These are phyloP conservation scores for Trametes sp. DNA, from an alignment of 1,284 basidiomycete genomes.

Conservation along the genomic window DNA sequence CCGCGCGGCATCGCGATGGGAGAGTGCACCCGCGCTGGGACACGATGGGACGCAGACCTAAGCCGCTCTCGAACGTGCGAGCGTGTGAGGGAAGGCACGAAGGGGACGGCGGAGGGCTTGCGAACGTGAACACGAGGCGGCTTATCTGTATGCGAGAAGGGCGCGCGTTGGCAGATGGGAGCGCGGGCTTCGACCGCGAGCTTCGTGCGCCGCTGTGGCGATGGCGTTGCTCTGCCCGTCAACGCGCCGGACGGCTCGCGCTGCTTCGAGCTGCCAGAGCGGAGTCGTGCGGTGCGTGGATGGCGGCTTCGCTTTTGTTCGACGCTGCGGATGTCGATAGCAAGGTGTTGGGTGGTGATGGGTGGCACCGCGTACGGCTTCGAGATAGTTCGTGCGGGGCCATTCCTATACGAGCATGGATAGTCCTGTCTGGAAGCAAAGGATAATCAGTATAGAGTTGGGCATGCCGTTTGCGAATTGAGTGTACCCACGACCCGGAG, in stretches of 20 bases:
- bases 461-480: background rate
- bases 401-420: background rate
- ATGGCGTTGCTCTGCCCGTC: conserved; percentile 16
- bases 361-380: background rate
- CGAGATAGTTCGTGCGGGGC: conserved; percentile 1
- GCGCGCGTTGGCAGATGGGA: conserved; percentile 4
- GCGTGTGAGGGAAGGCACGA: conserved; percentile 12
- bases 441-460: conserved; percentile 2
- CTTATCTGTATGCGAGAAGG: conserved; percentile 29
- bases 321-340: background rate
- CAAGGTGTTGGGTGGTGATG: background rate
- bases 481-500: background rate
- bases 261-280: background rate
- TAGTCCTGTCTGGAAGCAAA: background rate
- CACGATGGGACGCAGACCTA: background rate
- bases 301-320: conserved; percentile 7
- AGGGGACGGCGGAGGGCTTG: background rate
- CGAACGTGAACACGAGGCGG: conserved; percentile 23
- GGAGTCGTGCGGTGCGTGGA: background rate
- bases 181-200: conserved; percentile 4
- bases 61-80: conserved; percentile 13
- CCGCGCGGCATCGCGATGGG: background rate
- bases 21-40: background rate
- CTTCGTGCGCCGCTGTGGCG: conserved; percentile 12
- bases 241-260: background rate